Evolutionary conservation across 345 rosid species (phyloP), one percentile per base, ranked within the genome.

Genomic region (Gossypium ekmanianum): DNA sequence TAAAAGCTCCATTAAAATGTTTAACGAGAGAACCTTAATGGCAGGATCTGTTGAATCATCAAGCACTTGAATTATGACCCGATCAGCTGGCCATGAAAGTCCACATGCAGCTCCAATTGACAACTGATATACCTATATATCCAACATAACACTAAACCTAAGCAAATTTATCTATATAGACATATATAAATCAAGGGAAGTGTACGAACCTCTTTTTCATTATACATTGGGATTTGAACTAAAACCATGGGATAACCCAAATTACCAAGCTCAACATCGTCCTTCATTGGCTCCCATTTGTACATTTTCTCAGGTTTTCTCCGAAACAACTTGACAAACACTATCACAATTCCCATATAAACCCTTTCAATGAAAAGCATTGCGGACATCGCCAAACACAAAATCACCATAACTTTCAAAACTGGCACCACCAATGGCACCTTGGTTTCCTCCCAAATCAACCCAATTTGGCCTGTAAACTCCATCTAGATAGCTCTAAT

Each of bases 101-200:
- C 97, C 92, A 61, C 97, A 94, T 27, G 94, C 97, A n/a, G 96
- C 96, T 78, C 97, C 84, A 34, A 94, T 94, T 3, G 94, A 90
- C 7, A 90, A 83, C 80, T 90, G 87, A 51, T 89, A 91, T 63
- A 92, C 97, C 97, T 92, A 77, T 17, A 20, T 11, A 57, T 22
- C 27, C 9, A 62, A 68, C 3, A 26, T 20, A 59, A 43, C 57
- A 59, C 39, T 63, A 68, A 24, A 63, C 34, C 45, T 56, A 56
- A 20, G 52, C 44, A 9, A 50, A 63, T 22, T 12, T 0, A 0
- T 9, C 20, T 43, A 24, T 3, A 11, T 3, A 20, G 1, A 57
- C 10, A 22, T 11, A 10, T 22, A 55, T 56, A 9, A 68, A 48
- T 13, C 29, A 47, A 48, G 11, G 18, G 12, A 61, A 6, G 39